These are phyloP conservation scores for Colletotrichum orchidophilum DNA, from an alignment of 2,329 filamentous ascomycete genomes.

Conservation along the genomic window DNA sequence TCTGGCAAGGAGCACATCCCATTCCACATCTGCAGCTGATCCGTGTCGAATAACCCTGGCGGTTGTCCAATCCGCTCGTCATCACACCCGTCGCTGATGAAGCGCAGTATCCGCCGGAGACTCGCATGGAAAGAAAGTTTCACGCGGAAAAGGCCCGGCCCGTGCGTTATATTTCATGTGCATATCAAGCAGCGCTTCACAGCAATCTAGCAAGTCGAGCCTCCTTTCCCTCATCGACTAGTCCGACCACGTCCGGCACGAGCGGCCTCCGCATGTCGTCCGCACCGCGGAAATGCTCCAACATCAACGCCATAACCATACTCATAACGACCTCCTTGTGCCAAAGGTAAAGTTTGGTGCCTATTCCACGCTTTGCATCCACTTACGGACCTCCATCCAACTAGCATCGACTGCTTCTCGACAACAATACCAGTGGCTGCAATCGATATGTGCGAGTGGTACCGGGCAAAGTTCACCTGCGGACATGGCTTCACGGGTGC, in stretches of 20 bases:
- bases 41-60: not conserved
- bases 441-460: conserved; percentile 31
- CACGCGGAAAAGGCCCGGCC: not conserved
- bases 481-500: conserved; percentile 30
- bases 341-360: not conserved
- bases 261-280: not conserved
- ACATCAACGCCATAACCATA: too few species aligned
- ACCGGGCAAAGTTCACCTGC: conserved; percentile 30
- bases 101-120: not conserved
- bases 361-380: not conserved
- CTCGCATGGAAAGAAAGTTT: not conserved
- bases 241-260: not conserved
- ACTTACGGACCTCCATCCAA: not conserved
- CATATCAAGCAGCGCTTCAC: not conserved
- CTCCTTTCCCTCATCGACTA: not conserved
- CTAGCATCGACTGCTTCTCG: not conserved
- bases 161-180: not conserved
- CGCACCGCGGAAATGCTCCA: too few species aligned
- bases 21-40: not conserved
- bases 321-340: too few species aligned
- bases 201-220: not conserved
- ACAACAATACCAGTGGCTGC: not conserved
- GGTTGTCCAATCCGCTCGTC: not conserved
- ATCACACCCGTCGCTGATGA: not conserved
- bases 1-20: not conserved